Percentiles rank a stretch among this genome's conserved stretches.
These are phyloP conservation scores for Trametopsis cervina DNA, from an alignment of 768 basidiomycete genomes.

Conservation along the genomic window DNA sequence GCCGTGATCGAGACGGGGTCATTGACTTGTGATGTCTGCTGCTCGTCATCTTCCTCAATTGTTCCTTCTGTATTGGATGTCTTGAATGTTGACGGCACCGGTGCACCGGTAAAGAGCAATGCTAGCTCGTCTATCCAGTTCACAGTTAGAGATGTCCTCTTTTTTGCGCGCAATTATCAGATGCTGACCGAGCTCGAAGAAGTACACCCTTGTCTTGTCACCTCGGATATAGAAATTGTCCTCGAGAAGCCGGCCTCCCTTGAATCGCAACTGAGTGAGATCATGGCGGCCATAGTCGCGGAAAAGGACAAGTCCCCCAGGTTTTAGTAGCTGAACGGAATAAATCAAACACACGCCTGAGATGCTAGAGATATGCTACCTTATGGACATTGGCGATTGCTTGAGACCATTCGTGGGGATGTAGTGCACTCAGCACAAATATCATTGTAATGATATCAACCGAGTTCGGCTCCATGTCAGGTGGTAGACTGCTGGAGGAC, in stretches of 20 bases:
- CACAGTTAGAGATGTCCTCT: too few relatives aligned
- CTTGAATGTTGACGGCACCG: constrained; percentile 26
- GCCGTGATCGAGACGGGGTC: too few relatives aligned
- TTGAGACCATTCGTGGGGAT: constrained; percentile 85
- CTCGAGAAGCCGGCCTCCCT: constrained; percentile 76
- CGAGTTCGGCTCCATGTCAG: constrained; percentile 52
- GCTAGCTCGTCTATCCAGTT: constrained; percentile 79
- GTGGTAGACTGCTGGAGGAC: constrained; percentile 58
- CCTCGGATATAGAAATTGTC: constrained; percentile 96
- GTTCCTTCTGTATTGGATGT: constrained; percentile 26
- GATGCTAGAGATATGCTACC: constrained; percentile 41
- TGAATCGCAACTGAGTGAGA: constrained; percentile 92
- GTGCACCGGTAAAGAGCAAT: constrained; percentile 66
- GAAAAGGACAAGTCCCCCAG: constrained; percentile 75
- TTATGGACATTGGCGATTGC: constrained; percentile 77
- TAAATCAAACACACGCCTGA: neutral
- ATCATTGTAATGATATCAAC: constrained; percentile 90
- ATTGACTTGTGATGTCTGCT: neutral
- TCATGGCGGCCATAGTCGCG: constrained; percentile 96
- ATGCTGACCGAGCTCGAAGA: constrained; percentile 76
- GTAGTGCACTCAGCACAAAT: constrained; percentile 89
- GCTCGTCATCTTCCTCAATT: constrained; percentile 28
- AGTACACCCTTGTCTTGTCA: constrained; percentile 96
- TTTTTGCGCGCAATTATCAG: too few relatives aligned
- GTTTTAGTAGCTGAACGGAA: constrained; percentile 71